Conservation (phyloP, 2,329 filamentous ascomycete genomes). For the Fusarium devonianum region DNA sequence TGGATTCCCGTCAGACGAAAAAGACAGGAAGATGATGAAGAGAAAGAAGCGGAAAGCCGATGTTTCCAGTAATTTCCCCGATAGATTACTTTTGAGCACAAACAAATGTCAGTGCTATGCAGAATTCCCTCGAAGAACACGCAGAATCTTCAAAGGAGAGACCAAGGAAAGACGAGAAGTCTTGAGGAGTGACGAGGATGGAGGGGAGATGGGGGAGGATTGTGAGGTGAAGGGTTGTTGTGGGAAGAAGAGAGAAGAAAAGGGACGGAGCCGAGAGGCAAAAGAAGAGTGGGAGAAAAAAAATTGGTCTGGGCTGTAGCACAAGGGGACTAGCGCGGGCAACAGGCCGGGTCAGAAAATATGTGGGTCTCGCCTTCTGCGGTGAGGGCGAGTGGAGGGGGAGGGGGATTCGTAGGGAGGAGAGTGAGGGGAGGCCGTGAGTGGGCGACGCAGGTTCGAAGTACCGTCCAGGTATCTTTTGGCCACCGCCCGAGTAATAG, state of each 20-base stretch:
- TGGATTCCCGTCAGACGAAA: constrained; percentile 41
- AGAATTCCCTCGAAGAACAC: constrained; percentile 52
- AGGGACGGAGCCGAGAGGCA: constrained; percentile 44
- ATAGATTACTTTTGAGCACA: constrained; percentile 45
- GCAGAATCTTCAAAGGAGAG: constrained; percentile 57
- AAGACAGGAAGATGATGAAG: constrained; percentile 42
- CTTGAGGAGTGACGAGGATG: constrained; percentile 44
- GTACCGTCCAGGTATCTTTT: constrained; percentile 37
- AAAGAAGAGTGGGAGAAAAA: constrained; percentile 47
- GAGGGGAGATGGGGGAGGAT: constrained; percentile 41
- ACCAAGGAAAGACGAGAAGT: constrained; percentile 51
- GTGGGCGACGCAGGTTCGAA: constrained; percentile 30
- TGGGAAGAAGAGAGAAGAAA: constrained; percentile 47
- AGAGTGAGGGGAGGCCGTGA: constrained; percentile 40
- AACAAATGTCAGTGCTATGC: constrained; percentile 44
- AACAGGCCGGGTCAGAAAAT: constrained; percentile 36
- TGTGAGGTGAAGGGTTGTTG: constrained; percentile 45
- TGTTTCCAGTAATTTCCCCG: constrained; percentile 45
- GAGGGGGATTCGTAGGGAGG: constrained; percentile 24
- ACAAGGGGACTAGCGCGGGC: constrained; percentile 44
- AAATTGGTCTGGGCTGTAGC: constrained; percentile 45
- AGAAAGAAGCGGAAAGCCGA: constrained; percentile 47
- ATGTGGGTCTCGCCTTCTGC: constrained; percentile 40
- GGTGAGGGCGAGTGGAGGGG: constrained; percentile 39
- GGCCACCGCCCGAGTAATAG: constrained; percentile 34